Evolutionary conservation across 2,329 filamentous ascomycete genomes (phyloP), one percentile per base, ranked within the genome.

Genomic region (Fusarium lateritium): DNA sequence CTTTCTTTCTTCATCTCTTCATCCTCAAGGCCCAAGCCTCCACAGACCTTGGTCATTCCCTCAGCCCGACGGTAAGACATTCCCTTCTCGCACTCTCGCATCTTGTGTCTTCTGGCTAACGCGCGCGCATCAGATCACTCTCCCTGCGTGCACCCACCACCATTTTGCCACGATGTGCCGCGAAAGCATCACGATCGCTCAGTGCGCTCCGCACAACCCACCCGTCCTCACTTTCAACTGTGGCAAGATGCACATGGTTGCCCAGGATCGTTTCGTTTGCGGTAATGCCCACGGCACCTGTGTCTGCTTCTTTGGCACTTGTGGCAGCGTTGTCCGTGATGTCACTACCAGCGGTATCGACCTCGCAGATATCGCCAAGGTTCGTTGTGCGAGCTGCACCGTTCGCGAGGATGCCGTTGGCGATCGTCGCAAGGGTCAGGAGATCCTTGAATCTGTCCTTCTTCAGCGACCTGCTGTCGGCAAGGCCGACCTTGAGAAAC

Each of bases 281-380:
- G 28, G 47, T 5, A 14, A 46, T 1, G 70, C 74, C 0, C 39
- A 22, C 0, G 70, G 70, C 1, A 7, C 19, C 2, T 75, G 74
- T 7, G 31, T 67, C 8, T 76, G 74, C 58, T 74, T 57, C 44
- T 71, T 76, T 3, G 75, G 73, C 0, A 74, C 72, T 2, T 77
- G 75, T 5, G 74, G 75, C 3, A 28, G 1, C 0, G 28, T 76
- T 7, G 31, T 47, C 4, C 53, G 42, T 3, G 28, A 56, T 0
- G n/a, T 57, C 5, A 24, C 39, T 0, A 53, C 63, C 24, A 31
- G 38, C 1, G 50, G 53, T 0, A 31, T 74, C 4, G 65, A 56
- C 2, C 28, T 75, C 3, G 4, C 44, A 2, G 24, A 50, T 0
- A 2, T 77, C 9, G 4, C 13, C 5, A 70, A 72, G 40, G 15